Evolutionary conservation across 305 asterid species (phyloP).

Genomic region (Plantago coronopus): DNA sequence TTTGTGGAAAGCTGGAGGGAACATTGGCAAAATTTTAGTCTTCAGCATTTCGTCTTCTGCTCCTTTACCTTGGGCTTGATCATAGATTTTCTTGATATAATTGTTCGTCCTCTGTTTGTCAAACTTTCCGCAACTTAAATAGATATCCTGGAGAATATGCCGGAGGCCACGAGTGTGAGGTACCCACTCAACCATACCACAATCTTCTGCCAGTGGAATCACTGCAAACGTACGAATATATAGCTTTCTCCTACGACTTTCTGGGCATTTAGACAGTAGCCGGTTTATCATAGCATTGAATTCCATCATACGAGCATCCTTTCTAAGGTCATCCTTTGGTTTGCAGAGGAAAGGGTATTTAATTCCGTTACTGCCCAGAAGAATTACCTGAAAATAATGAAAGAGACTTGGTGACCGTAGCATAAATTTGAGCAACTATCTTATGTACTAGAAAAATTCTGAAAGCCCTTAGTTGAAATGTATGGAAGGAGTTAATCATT

Average conservation of each 20-base stretch:
- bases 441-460: neutral
- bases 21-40: constrained; percentile 79
- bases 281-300: constrained; percentile 97
- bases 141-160: constrained; percentile 89
- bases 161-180: constrained; percentile 97
- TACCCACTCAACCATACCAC: constrained; percentile 99
- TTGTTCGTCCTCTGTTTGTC: constrained; percentile 94
- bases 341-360: constrained; percentile 94
- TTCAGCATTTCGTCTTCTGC: constrained; percentile 88
- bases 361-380: constrained; percentile 88
- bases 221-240: constrained; percentile 95
- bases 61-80: constrained; percentile 76
- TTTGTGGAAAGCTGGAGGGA: constrained; percentile 94
- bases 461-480: neutral
- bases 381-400: constrained; percentile 55
- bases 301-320: constrained; percentile 99
- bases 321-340: constrained; percentile 97
- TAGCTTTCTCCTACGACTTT: constrained; percentile 96
- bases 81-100: constrained; percentile 84
- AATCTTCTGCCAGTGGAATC: constrained; percentile 90
- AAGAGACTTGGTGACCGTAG: constrained; percentile 10
- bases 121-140: constrained; percentile 84
- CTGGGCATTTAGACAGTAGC: constrained; percentile 74
- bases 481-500: neutral
- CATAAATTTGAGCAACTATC: neutral